Conservation (phyloP, 2,329 filamentous ascomycete genomes). For the Microcyclosporella mali region DNA sequence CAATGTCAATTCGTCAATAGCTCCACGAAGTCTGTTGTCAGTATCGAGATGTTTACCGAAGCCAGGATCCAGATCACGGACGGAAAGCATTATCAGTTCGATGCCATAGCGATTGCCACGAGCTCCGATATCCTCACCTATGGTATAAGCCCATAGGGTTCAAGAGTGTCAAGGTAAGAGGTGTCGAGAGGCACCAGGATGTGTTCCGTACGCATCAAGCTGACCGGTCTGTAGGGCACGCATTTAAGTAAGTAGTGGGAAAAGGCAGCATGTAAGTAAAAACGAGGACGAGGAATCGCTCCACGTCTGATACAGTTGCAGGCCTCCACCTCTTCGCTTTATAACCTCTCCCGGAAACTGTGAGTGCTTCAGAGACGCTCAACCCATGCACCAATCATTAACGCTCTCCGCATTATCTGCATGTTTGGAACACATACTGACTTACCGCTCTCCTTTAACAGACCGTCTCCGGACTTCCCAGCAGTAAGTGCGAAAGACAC, state of each 20-base stretch:
- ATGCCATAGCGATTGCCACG: slow-evolving; percentile 41
- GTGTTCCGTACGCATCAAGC: slow-evolving; percentile 23
- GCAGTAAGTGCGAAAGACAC: no score
- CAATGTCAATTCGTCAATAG: slow-evolving; percentile 33
- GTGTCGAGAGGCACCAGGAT: no score
- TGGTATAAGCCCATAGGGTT: slow-evolving; percentile 33
- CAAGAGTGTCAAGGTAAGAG: slow-evolving; percentile 1
- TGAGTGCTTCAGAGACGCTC: no score
- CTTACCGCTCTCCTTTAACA: no score
- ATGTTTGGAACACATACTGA: no score
- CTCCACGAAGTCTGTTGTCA: slow-evolving; percentile 5
- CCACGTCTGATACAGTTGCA: no score
- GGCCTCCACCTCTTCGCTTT: no score
- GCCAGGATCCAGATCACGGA: slow-evolving; percentile 19
- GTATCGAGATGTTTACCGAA: slow-evolving; percentile 13
- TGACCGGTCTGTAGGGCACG: slow-evolving; percentile 31
- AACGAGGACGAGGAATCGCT: no score
- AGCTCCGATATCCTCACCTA: slow-evolving; percentile 40
- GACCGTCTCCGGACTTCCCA: slow-evolving; percentile 34
- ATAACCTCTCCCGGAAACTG: no score
- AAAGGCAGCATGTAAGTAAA: slow-evolving; percentile 35
- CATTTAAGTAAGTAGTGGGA: slow-evolving; percentile 35
- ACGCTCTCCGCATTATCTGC: no score
- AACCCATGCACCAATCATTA: no score
- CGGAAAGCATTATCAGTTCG: slow-evolving; percentile 33